Evolutionary conservation across 2,329 filamentous ascomycete species (phyloP).

Genomic region (Ophiostoma sp.): DNA sequence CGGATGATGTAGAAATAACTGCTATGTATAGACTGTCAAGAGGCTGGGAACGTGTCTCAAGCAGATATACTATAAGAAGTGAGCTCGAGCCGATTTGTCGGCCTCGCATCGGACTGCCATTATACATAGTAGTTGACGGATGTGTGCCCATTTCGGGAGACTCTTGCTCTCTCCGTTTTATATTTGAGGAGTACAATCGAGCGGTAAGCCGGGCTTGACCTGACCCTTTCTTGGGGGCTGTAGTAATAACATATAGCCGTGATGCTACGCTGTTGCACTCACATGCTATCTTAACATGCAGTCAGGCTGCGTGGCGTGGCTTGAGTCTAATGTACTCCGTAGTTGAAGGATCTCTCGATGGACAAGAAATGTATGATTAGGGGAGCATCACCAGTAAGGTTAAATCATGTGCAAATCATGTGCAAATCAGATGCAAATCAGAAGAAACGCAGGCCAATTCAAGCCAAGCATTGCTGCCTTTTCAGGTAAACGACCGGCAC

Average conservation of each 20-base stretch:
- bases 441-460: neutral
- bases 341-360: neutral
- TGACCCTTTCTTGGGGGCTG: neutral
- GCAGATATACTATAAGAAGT: neutral
- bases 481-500: conserved; percentile 1
- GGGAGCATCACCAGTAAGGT: neutral
- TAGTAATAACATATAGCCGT: neutral
- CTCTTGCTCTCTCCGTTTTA: neutral
- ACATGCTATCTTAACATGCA: neutral
- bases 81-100: neutral
- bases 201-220: neutral
- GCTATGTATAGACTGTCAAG: neutral
- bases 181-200: neutral
- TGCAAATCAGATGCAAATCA: neutral
- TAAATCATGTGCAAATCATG: neutral
- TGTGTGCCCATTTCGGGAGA: neutral
- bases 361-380: no score
- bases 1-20: neutral
- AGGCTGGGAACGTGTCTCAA: neutral
- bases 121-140: neutral
- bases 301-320: neutral
- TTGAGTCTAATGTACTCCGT: neutral
- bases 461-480: neutral
- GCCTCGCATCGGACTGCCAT: neutral
- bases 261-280: neutral